phyloP scores from a whole-genome alignment of 1,284 basidiomycete genomes.

The Puccinia triticina region DNA sequence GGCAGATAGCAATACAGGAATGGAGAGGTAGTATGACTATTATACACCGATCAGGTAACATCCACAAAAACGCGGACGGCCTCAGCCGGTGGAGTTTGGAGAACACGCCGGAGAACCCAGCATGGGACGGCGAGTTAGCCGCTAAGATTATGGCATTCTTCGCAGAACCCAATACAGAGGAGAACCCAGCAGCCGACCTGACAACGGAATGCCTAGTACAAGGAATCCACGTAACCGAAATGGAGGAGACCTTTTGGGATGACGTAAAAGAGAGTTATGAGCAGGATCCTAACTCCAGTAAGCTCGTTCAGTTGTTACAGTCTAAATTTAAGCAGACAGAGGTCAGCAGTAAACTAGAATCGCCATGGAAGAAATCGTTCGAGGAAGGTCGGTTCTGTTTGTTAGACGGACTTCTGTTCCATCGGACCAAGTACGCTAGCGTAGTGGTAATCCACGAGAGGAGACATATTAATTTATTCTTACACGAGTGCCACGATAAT shows the following conservation, averaged over 20 bases:
- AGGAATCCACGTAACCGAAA: not conserved
- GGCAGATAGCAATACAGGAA: not conserved
- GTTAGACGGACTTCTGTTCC: slow-evolving; percentile 8
- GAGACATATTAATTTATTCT: not conserved
- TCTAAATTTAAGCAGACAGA: not conserved
- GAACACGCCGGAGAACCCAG: not conserved
- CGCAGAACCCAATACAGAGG: not conserved
- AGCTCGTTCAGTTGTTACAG: not conserved
- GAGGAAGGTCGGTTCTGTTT: not conserved
- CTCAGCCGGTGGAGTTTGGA: not conserved
- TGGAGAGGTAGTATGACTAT: slow-evolving; percentile 10
- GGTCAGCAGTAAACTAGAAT: not conserved
- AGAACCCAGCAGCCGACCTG: not conserved
- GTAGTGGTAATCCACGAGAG: not conserved
- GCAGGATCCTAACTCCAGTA: not conserved
- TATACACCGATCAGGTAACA: not conserved
- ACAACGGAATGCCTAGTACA: not conserved
- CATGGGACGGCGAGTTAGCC: not conserved
- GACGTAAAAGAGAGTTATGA: not conserved
- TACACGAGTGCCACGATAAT: slow-evolving; percentile 16
- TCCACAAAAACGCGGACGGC: not conserved
- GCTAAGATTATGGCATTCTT: not conserved
- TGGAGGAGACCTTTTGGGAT: not conserved
- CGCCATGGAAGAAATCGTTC: not conserved
- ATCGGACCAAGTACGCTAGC: slow-evolving; percentile 1